Base-by-base conservation (phyloP, 2,329 filamentous ascomycete genomes). In the Penicillium sp. region DNA sequence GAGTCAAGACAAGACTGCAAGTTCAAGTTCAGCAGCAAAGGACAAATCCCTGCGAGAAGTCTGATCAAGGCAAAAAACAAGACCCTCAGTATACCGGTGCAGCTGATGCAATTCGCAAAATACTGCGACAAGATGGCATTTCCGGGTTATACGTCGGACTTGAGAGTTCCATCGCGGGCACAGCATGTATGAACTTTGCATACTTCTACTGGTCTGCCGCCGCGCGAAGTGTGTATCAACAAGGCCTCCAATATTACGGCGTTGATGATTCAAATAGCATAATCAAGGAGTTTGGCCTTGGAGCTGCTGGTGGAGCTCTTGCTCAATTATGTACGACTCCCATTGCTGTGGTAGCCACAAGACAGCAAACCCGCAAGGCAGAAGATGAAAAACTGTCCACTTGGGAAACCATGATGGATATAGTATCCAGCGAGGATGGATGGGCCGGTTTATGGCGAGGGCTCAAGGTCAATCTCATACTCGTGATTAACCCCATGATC, bases 401-500 rank as follows among this genome's bases (percentile, higher is more conserved):
- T 43, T 64, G 59, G 62, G 56, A 37, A 26, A 62, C 59, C 3
- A 58, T 58, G 37, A 57, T 35, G 28, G 59, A 59, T 1, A 62
- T 64, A 19, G 13, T 55, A 1, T 25, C 52, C 1, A 60, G 59
- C 14, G 59, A 55, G n/a, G 60, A 63, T 52, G 61, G 63, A 16
- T 65, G 63, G 65, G 57, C 54, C 52, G 63, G 65, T 14, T 37
- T 65, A 26, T 65, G 60, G 63, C 45, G 58, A 37, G 65, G 63
- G 4, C 55, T 65, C 8, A 65, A 65, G 52, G 65, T 65, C 30
- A 66, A 65, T 14, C 55, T 66, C 40, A 66, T 66, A 38, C 61
- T 66, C n/a, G 65, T 65, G 19, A 52, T 64, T 19, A 66, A 66
- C 33, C 65, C 63, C 3, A 63, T 65, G 63, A 63, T 63, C 38